Evolutionary conservation across 2,329 filamentous ascomycete species (phyloP), one percentile per base, ranked within the genome.

Genomic region (Aspergillus sp.): DNA sequence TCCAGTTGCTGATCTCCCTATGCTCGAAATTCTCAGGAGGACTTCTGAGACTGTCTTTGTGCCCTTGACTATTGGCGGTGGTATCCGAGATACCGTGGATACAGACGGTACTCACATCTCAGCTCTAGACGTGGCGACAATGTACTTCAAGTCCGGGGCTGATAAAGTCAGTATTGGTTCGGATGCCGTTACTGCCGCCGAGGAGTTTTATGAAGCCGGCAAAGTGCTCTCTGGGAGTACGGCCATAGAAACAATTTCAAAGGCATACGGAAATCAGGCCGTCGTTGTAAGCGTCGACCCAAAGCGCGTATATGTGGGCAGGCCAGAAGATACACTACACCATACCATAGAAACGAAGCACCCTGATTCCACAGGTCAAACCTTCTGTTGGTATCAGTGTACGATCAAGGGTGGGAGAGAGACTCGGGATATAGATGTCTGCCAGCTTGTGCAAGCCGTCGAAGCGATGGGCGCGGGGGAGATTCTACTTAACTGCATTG

Each of bases 111-210:
- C 87, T 48, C 86, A 86, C 60, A 87, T 96, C n/a, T 88, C 90
- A 2, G 95, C 95, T 0, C 85, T 98, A 13, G 90, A 97, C 67
- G 91, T 99, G 61, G 95, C 95, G 19, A 93, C 89, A 47, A 89
- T 98, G 84, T 99, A 99, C 82, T 99, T 99, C 85, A 89, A 93
- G 75, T 93, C 89, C 44, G 95, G 95, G 60, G 95, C 95, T 24
- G 95, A 99, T 80, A 99, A 99, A 78, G 93, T 99, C 56, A 96
- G 90, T 51, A 96, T 99, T 70, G 95, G 95, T 9, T 96, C 90
- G 7, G 95, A 99, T 74, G 95, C 95, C 56, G 96, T 99, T 24
- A 83, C 87, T 45, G 95, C 95, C 33, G 95, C 95, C 0, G 93
- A 98, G 74, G 89, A 93, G 68, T 99, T 96, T 80, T 91, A 93